Conservation (phyloP, 2,329 filamentous ascomycete species). For the Bisporella sp. region DNA sequence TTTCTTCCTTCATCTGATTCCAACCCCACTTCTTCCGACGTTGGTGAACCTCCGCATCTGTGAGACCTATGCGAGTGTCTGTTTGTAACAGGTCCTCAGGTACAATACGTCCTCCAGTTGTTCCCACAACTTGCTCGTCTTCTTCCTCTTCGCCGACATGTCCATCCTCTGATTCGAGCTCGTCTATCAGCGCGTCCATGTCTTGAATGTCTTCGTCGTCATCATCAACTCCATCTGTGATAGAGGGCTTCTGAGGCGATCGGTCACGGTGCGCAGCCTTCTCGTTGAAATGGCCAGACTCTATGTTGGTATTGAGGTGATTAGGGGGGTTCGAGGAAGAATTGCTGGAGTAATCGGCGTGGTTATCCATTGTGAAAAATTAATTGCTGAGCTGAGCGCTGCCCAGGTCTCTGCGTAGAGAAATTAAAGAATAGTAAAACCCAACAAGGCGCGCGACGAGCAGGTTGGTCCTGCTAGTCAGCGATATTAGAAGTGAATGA, state of each 20-base stretch:
- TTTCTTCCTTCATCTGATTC: constrained; percentile 89
- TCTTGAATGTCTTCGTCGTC: constrained; percentile 75
- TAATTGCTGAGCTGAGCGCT: too few species aligned
- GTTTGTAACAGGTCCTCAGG: constrained; percentile 75
- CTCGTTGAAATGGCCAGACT: constrained; percentile 59
- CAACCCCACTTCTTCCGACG: constrained; percentile 68
- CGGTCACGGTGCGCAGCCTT: constrained; percentile 38
- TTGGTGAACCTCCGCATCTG: constrained; percentile 57
- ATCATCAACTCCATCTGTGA: constrained; percentile 17
- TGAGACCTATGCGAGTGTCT: constrained; percentile 65
- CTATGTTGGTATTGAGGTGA: constrained; percentile 53
- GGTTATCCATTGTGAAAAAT: too few species aligned
- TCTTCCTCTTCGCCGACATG: constrained; percentile 58
- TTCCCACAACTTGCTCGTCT: constrained; percentile 39
- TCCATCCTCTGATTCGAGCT: constrained; percentile 76
- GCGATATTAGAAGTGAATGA: too few species aligned
- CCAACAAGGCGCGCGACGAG: too few species aligned
- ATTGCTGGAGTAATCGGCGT: too few species aligned
- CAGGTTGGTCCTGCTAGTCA: too few species aligned
- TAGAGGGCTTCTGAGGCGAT: constrained; percentile 16
- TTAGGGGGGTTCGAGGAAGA: constrained; percentile 4
- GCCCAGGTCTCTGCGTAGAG: too few species aligned
- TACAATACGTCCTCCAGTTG: constrained; percentile 51
- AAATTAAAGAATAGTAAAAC: too few species aligned
- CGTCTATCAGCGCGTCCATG: constrained; percentile 80